Evolutionary conservation across 306 rosid species (phyloP).

Genomic region (Lotus japonicus): DNA sequence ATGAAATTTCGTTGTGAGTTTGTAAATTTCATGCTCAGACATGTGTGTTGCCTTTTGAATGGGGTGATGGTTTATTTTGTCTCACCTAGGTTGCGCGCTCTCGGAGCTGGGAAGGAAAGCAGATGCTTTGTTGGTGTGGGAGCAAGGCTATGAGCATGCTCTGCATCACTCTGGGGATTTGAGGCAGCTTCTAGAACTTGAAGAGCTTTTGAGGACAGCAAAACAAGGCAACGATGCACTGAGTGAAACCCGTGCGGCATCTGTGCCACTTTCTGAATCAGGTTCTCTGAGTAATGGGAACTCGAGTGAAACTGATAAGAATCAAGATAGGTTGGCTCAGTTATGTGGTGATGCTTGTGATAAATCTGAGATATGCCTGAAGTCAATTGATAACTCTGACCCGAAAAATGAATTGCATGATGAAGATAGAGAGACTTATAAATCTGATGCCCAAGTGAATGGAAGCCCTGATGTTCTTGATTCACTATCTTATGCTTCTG

Average conservation of each 20-base stretch:
- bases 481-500: slow-evolving; percentile 40
- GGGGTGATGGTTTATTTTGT: slow-evolving; percentile 6
- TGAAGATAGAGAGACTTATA: slow-evolving; percentile 31
- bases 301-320: slow-evolving; percentile 25
- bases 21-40: not conserved
- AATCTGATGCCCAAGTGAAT: slow-evolving; percentile 34
- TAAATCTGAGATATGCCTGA: slow-evolving; percentile 38
- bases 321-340: slow-evolving; percentile 24
- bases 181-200: slow-evolving; percentile 83
- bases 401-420: slow-evolving; percentile 33
- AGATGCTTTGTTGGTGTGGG: slow-evolving; percentile 80
- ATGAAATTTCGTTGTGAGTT: not conserved
- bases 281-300: slow-evolving; percentile 27
- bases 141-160: slow-evolving; percentile 78
- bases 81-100: slow-evolving; percentile 58
- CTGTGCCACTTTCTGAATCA: slow-evolving; percentile 28
- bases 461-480: slow-evolving; percentile 42
- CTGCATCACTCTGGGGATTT: slow-evolving; percentile 63
- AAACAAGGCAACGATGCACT: slow-evolving; percentile 34
- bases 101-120: slow-evolving; percentile 72
- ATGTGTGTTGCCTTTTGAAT: not conserved
- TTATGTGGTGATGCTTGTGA: slow-evolving; percentile 26
- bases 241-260: slow-evolving; percentile 26
- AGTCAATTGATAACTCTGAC: slow-evolving; percentile 29
- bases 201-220: slow-evolving; percentile 56